Base-by-base conservation (phyloP, 1,284 basidiomycete species). In the Malassezia psittaci region DNA sequence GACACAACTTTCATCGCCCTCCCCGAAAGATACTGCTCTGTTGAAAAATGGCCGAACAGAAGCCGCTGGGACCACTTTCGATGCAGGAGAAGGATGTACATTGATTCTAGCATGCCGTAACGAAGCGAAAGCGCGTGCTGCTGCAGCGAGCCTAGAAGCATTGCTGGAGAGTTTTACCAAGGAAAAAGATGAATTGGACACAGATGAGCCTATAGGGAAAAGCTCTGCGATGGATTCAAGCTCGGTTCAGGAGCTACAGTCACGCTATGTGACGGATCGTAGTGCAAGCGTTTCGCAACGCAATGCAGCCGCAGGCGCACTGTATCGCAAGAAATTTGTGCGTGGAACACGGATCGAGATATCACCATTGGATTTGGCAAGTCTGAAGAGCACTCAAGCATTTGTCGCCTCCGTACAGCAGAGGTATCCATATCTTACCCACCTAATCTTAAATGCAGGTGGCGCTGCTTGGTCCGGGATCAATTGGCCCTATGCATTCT, bases 371-470 rank as follows among this genome's bases (percentile, higher is more conserved):
- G 74, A 75, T 57, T 56, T 75, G 15, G 68, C 67, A 13, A 73
- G 72, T 54, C 61, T 72, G 56, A 66, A 55, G 10, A 73, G 66
- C 39, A 69, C 68, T 10, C 58, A 73, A 36, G 62, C 59, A 19
- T 75, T 67, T 65, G 51, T 68, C 47, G 51, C 24, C 12, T 53
- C 45, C 4, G 24, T 44, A 21, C 16, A 11, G 6, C 13, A 29
- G 8, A 54, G 61, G 9, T 67, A 72, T 46, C 46, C 62, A 1
- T 72, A 75, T 55, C 56, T 75, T 8, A 75, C 74, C 5, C 74
- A 75, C 45, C 45, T 75, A 15, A 61, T 75, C 41, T 63, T 75
- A 47, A 75, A 75, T 43, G 74, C 74, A 10, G 74, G 74, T 3
- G 63, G 67, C 9, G 68, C 67, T 7, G 64, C 72, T 1, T 75